Base-by-base conservation (phyloP, 2,329 filamentous ascomycete species). In the Tolypocladium ovalisporum region DNA sequence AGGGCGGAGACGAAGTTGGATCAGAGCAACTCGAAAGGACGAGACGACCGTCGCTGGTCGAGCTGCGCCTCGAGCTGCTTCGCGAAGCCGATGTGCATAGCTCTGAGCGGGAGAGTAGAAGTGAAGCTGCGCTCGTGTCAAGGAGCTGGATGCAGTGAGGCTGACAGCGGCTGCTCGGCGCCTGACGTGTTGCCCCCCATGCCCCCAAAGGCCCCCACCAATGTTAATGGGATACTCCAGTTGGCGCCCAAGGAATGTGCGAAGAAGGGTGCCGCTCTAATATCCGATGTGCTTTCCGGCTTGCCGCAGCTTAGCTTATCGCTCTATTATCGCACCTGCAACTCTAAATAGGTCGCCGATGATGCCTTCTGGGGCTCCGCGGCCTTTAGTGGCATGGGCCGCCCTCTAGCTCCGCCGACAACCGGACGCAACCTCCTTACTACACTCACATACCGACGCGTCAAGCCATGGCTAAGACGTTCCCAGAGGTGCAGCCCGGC, bases 401-500 rank as follows among this genome's bases (percentile, higher is more conserved):
- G 44, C 13, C 7, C 27, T 29, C 13, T 10, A 60, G 63, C 57
- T 60, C 63, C 59, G 58, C 59, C 62, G 60, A 37, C 49, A 35
- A 35, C 22, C 55, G 40, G 49, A 56, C 54, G 49, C 56, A 35
- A 27, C 56, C 44, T 58, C 62, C 57, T 54, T 56, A 52, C 47
- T 34, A 15, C 27, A 17, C 19, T 27, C 51, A 55, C 47, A 34
- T 7, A 57, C 29, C 54, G 15, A 54, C 56, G 54, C 59, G 61
- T 51, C 58, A 68, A 70, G 68, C 64, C 60, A 71, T 74, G 69
- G 66, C 69, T 42, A 72, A 71, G 54, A 70, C 81, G 54, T 97
- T 89, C 68, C 90, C 92, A 58, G 79, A 87, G 62, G 83, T 97
- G 34, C 86, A 97, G 73, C 89, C 90, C 57, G 93, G 93, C 55